These are phyloP conservation scores for Vigna hirtella DNA, from an alignment of 306 rosid genomes.

Conservation along the genomic window DNA sequence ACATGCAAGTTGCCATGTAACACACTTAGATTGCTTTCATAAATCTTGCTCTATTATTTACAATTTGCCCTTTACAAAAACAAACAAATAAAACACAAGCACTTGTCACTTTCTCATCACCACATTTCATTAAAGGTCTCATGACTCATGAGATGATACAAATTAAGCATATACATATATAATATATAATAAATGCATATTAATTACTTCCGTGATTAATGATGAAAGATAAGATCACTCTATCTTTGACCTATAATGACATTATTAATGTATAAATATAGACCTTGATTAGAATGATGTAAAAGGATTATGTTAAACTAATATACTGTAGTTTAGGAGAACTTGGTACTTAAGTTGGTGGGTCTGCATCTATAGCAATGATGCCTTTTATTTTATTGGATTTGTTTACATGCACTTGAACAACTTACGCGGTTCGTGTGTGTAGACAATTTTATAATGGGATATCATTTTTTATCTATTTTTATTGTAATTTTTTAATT, in stretches of 20 bases:
- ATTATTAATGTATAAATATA: constrained; percentile 30
- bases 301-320: constrained; percentile 8
- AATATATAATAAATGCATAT: neutral
- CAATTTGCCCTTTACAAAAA: neutral
- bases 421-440: no score
- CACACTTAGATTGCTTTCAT: neutral
- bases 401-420: neutral
- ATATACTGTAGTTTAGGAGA: neutral
- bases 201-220: constrained; percentile 13
- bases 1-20: constrained; percentile 19
- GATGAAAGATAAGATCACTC: constrained; percentile 14
- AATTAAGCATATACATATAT: no score
- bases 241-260: constrained; percentile 16
- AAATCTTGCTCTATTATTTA: neutral
- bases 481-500: no score
- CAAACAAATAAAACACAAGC: neutral
- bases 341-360: constrained; percentile 4
- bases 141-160: no score
- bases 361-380: constrained; percentile 29
- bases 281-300: constrained; percentile 9
- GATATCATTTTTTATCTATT: no score
- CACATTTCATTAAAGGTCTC: no score
- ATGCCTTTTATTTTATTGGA: neutral
- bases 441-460: no score
- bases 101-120: no score